Conservation (phyloP, 2,329 filamentous ascomycete genomes). For the Penicillium sp. region DNA sequence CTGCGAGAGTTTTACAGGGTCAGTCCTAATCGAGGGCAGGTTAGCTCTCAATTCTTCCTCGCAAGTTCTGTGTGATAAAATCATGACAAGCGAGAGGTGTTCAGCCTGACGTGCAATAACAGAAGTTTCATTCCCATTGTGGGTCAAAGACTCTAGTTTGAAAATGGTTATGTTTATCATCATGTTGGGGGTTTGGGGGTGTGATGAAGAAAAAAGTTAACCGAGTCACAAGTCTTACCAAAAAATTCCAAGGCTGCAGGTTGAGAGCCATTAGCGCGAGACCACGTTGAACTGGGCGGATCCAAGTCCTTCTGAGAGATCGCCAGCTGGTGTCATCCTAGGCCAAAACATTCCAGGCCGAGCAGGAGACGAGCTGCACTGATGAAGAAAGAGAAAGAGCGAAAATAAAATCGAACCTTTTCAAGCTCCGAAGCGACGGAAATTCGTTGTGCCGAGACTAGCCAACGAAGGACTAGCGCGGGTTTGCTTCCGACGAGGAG, state of each 20-base stretch:
- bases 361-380: constrained; percentile 18
- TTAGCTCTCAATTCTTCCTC: constrained; percentile 23
- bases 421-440: constrained; percentile 33
- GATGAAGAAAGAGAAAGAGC: constrained; percentile 22
- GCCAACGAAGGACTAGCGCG: neutral
- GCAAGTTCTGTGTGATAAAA: constrained; percentile 12
- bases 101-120: constrained; percentile 93
- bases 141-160: constrained; percentile 98
- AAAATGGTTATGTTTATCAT: constrained; percentile 77
- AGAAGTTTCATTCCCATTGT: constrained; percentile 74
- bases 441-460: constrained; percentile 32
- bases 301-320: neutral
- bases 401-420: constrained; percentile 28
- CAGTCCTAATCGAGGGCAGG: constrained; percentile 18
- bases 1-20: constrained; percentile 1
- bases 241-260: constrained; percentile 10
- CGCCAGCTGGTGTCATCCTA: constrained; percentile 7
- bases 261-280: constrained; percentile 9
- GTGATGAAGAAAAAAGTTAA: constrained; percentile 20
- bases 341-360: constrained; percentile 25
- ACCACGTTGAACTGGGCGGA: neutral
- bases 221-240: constrained; percentile 32
- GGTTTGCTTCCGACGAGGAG: neutral
- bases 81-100: constrained; percentile 31
- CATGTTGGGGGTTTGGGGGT: constrained; percentile 52